Percentiles rank a stretch among this genome's conserved stretches.
phyloP scores from a whole-genome alignment of 441 rosid genomes.

The Hura crepitans region DNA sequence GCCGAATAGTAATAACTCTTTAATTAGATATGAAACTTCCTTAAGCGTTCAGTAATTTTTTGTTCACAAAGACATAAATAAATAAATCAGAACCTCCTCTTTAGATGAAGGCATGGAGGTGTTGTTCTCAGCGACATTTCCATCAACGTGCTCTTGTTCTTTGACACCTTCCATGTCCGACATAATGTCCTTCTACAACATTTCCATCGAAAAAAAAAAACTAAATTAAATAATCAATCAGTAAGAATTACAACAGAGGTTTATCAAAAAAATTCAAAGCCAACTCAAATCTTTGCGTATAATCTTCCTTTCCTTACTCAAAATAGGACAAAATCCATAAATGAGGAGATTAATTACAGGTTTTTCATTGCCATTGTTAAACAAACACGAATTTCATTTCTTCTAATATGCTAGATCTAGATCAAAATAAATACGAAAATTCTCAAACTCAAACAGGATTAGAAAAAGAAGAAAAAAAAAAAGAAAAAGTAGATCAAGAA shows the following conservation, averaged over 20 bases:
- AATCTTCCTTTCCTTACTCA: neutral
- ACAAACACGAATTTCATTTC: neutral
- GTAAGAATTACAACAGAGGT: neutral
- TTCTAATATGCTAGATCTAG: constrained; percentile 8
- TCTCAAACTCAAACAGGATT: neutral
- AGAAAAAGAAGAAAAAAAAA: neutral
- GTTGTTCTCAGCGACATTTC: constrained; percentile 36
- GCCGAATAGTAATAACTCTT: neutral
- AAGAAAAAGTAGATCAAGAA: neutral
- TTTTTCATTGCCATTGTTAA: neutral
- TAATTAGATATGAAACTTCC: neutral
- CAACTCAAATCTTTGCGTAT: neutral
- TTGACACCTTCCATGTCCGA: constrained; percentile 59
- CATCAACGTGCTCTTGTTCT: constrained; percentile 46
- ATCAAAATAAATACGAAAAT: neutral
- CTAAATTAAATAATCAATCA: constrained; percentile 3
- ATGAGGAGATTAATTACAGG: neutral
- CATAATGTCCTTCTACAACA: constrained; percentile 20
- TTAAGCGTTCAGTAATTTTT: neutral
- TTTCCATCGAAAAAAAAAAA: neutral
- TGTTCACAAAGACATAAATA: constrained; percentile 7
- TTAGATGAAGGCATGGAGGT: constrained; percentile 51
- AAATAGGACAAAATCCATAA: neutral
- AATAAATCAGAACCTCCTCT: constrained; percentile 52
- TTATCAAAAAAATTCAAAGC: neutral